Evolutionary conservation across 2,329 filamentous ascomycete genomes (phyloP).

Genomic region (Colletotrichum cuscutae): DNA sequence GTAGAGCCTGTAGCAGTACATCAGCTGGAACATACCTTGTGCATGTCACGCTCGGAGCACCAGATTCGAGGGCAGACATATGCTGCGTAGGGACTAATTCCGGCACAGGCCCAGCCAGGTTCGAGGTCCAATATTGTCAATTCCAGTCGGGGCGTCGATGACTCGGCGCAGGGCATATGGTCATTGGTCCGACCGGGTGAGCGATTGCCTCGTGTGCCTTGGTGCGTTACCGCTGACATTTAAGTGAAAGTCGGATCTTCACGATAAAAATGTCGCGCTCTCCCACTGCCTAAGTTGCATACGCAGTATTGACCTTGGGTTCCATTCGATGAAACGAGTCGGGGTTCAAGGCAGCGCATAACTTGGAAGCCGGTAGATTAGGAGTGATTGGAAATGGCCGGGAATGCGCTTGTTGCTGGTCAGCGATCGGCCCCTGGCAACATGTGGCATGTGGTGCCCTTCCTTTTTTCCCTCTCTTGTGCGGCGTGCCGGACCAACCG

Average conservation of each 20-base stretch:
- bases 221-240: neutral
- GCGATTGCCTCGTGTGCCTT: neutral
- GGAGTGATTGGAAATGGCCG: slow-evolving; percentile 18
- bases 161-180: slow-evolving; percentile 15
- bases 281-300: neutral
- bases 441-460: slow-evolving; percentile 18
- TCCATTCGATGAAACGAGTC: slow-evolving; percentile 9
- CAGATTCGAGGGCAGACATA: neutral
- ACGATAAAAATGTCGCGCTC: neutral
- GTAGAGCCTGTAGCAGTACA: neutral
- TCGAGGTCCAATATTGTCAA: neutral
- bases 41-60: neutral
- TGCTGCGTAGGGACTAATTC: neutral
- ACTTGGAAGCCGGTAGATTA: slow-evolving; percentile 15
- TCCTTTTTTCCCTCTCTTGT: slow-evolving; percentile 7
- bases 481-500: slow-evolving; percentile 33
- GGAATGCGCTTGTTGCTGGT: slow-evolving; percentile 25
- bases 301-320: neutral
- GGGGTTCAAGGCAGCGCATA: slow-evolving; percentile 17
- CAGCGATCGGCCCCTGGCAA: slow-evolving; percentile 22
- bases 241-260: neutral
- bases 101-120: neutral
- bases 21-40: neutral
- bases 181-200: neutral
- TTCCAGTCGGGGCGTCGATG: slow-evolving; percentile 9